These are phyloP conservation scores for Sclerotiophoma versabilis DNA, from an alignment of 2,329 filamentous ascomycete species.

Conservation along the genomic window DNA sequence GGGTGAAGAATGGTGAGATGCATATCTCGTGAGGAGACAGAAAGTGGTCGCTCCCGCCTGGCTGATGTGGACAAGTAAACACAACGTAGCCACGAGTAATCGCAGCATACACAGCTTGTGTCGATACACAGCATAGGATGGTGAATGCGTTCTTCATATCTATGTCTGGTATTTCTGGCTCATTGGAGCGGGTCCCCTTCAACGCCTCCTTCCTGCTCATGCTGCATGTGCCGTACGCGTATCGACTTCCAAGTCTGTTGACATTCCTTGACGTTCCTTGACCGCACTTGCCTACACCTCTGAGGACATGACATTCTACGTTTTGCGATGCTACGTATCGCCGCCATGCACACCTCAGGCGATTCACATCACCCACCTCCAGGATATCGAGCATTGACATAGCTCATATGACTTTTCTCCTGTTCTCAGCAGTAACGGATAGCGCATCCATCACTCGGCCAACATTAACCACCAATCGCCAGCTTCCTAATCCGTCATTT, in stretches of 20 bases:
- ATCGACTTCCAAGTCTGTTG: too few relatives aligned
- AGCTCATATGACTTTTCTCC: conserved; percentile 49
- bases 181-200: background rate
- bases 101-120: too few relatives aligned
- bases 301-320: background rate
- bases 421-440: conserved; percentile 45
- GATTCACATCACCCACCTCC: conserved; percentile 33
- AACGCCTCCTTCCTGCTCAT: background rate
- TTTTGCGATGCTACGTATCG: conserved; percentile 1
- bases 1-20: background rate
- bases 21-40: background rate
- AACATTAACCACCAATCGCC: conserved; percentile 37
- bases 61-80: too few relatives aligned
- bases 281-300: background rate
- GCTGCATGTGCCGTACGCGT: background rate
- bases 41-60: background rate
- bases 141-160: too few relatives aligned
- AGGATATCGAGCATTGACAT: conserved; percentile 50
- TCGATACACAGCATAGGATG: too few relatives aligned
- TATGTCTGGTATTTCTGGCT: background rate
- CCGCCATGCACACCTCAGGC: conserved; percentile 32
- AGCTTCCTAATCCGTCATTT: conserved; percentile 36
- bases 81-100: too few relatives aligned
- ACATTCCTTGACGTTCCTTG: too few relatives aligned
- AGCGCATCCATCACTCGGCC: conserved; percentile 44